Conservation (phyloP, 169 alveolate genomes). For the Toxoplasma gondii region DNA sequence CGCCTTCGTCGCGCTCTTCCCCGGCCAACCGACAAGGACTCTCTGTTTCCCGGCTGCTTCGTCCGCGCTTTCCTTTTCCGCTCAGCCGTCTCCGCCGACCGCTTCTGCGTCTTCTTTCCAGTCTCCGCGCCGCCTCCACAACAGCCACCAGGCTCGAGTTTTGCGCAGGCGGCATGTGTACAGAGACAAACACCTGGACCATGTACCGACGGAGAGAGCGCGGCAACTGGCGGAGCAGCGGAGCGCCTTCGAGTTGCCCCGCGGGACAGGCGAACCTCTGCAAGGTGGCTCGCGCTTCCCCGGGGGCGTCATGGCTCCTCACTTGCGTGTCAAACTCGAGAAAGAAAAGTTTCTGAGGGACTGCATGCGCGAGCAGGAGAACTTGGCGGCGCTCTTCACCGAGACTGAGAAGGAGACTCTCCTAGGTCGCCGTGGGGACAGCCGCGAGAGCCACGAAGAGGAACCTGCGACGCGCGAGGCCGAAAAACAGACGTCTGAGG, state of each 20-base stretch:
- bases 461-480: background rate
- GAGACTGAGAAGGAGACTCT: background rate
- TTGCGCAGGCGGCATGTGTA: background rate
- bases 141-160: background rate
- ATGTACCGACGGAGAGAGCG: background rate
- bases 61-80: background rate
- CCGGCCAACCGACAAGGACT: background rate
- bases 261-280: background rate
- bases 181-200: constrained; percentile 7
- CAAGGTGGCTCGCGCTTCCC: background rate
- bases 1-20: background rate
- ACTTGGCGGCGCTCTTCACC: background rate
- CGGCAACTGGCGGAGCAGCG: background rate
- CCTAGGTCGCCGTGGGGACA: background rate
- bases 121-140: background rate
- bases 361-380: background rate
- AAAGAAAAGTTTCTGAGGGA: constrained; percentile 6
- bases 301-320: background rate
- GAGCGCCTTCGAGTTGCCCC: background rate
- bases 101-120: background rate
- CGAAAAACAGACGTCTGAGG: background rate
- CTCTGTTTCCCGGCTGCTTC: background rate
- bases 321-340: background rate
- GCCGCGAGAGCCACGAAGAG: background rate
- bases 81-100: background rate